Base-by-base conservation (phyloP, 192 early-diverging fungal genomes). In the Gigaspora rosea region DNA sequence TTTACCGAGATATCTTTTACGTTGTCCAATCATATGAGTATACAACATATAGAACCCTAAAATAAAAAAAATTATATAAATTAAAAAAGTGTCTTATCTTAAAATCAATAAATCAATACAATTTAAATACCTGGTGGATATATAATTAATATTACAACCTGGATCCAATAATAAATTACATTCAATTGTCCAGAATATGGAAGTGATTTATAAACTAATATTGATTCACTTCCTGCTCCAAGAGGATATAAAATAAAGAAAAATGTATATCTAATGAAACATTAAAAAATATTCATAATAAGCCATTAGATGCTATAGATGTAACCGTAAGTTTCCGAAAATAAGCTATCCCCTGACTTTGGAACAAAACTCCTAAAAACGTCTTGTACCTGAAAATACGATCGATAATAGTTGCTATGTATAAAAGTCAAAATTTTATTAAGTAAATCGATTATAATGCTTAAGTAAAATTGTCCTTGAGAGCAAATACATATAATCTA, bases 201-300 rank as follows among this genome's bases (percentile, higher is more conserved):
- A 78, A 91, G 82, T 47, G 90, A 86, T 52, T 88, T 88, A 80
- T 88, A 94, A 68, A 94, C 83, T 79, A 95, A 86, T 67, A 93
- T 81, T 58, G 91, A 84, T 85, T 99, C 97, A 52, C 91, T 91
- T 61, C 87, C 85, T 41, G 95, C 95, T 67, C 97, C 97, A 13
- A 91, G 69, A 35, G 97, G 97, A 81, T 99, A 99, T 46, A 99
- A 86, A 32, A 96, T 83, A 77, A 90, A 95, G 86, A 99, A 99
- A 81, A 97, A 94, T 70, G 91, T 96, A 85, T 99, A 99, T 77
- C 97, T 91, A 78, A 73, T 80, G 71, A 35, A 73, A 71, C 27
- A 71, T 50, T 68, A 52, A 63, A 71, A 33, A 74, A 64, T 50
- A 41, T 20, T n/a, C 12, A 11, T 56, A 68, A 59, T 1, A 33